Base-by-base conservation (phyloP, 192 early-diverging fungal species). In the Mortierella hygrophila region DNA sequence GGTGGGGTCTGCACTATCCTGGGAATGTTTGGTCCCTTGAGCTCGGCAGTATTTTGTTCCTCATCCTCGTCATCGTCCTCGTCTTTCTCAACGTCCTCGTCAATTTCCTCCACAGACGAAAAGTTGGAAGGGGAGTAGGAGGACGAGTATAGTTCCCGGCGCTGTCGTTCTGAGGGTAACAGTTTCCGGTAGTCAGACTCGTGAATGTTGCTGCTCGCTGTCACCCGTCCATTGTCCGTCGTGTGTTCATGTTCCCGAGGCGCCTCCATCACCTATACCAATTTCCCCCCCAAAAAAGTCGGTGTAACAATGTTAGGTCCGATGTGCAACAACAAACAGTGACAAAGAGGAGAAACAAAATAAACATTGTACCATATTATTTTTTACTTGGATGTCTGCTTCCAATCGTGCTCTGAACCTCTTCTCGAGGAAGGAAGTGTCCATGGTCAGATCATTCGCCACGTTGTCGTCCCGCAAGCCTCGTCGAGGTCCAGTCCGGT, bases 111-210 rank as follows among this genome's bases (percentile, higher is more conserved):
- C 32, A 32, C 57, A 26, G 74, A 69, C 15, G 82, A 79, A 70
- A 79, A 85, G 23, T 85, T 78, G 35, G 82, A 79, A 29, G 82
- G 82, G 23, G 82, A 85, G 72, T 85, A 85, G 8, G 82, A 85
- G 4, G 82, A 85, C n/a, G 75, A 73, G 44, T 75, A 79, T 38
- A 75, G 63, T 5, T 85, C 68, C 20, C 68, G 68, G 42, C 49
- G 72, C 35, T 68, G 65, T 16, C 54, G 29, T 9, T 74, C 71
- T 29, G 82, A 15, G 0, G 71, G 40, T 40, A 46, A 15, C n/a
- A 54, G 21, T 46, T 26, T 47, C 2, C 54, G 72, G 26, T 74
- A 57, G 7, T 41, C 65, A 65, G 35, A 35, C 38, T 80, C 20
- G 38, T 8, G n/a, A 11, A n/a, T 47, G 15, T 40, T 42, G 29